Base-by-base conservation (phyloP, 2,329 filamentous ascomycete species). In the Aureobasidium pullulans region DNA sequence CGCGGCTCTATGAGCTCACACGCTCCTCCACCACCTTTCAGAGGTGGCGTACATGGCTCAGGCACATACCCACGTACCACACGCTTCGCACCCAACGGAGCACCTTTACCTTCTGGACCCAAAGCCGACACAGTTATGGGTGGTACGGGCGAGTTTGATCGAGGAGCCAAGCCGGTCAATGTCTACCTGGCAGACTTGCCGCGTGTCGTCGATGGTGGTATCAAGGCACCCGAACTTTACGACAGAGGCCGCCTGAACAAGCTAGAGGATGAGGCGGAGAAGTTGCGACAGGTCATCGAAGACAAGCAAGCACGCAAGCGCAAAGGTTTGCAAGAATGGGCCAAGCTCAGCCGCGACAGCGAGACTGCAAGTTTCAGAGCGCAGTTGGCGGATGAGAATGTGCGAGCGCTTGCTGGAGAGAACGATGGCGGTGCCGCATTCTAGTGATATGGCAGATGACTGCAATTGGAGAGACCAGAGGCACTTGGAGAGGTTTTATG, bases 1-100 rank as follows among this genome's bases (percentile, higher is more conserved):
- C 65, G 71, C 28, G 65, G 64, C 39, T 68, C 68, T 15, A 68
- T 67, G 54, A 64, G 65, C 15, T 62, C 57, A 8, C 43, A 57
- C 10, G 32, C 32, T 23, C 54, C 54, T 16, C 66, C 70, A 23
- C 70, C 71, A 15, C 68, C 72, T 11, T 76, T 74, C 65, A 72
- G 76, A 39, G 75, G 73, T 29, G 73, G 71, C 6, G 72, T 67
- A 64, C 77, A 74, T 61, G 73, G 70, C 74, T 75, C 2, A 71
- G 73, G 73, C 1, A 77, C 76, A 1, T 78, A 77, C 56, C 75
- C 76, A 9, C 76, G 77, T 29, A 74, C 74, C 1, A 76, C 77
- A 66, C 75, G 76, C 42, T 79, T 78, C 60, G 64, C 53, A 7
- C 62, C 65, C 1, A 69, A 67, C 49, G 66, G 66, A 40, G 62